Evolutionary conservation across 2,329 filamentous ascomycete genomes (phyloP), one percentile per base, ranked within the genome.

Genomic region (Xylaria sp.): DNA sequence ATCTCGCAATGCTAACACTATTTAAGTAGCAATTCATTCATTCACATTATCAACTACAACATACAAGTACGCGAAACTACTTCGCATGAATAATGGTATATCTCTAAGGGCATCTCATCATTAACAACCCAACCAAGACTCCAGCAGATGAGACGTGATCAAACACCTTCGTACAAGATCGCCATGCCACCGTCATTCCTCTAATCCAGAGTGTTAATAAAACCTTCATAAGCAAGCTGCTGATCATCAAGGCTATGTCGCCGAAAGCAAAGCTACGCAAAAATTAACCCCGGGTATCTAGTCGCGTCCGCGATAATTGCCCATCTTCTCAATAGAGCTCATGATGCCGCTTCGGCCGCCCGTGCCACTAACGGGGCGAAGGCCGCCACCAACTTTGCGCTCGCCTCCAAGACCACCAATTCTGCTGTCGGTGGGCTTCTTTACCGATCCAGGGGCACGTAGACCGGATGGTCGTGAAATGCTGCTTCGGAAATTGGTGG

Each of bases 281-380:
- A 15, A 20, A 59, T 42, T 5, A 42, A 57, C 6, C 20, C 33
- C 13, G 56, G 5, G 20, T 56, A 59, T 59, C n/a, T 57, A 67
- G 10, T 69, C 69, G 33, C 84, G 81, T 9, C 84, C 82, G 15
- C 85, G 79, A 73, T 88, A 84, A 74, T 85, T 90, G 10, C 93
- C 93, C 93, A 97, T 97, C 81, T 90, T 89, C 84, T 97, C 93
- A 78, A 97, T 96, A 20, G 92, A 93, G 74, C 87, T 92, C 90
- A 97, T 90, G 76, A 96, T 91, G 65, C 91, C 89, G 76, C 91
- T 93, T 75, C 92, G 80, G 71, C 79, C 76, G 9, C 81, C 81
- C 69, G 81, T 72, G 42, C 83, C 83, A 71, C 83, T 85, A 68
- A 84, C 83, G 15, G 86, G 86, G 69, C 86, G 80, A 46, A 87